Evolutionary conservation across 805 yeast species (phyloP), one percentile per base, ranked within the genome.

Genomic region (Saccharomycopsis malanga): DNA sequence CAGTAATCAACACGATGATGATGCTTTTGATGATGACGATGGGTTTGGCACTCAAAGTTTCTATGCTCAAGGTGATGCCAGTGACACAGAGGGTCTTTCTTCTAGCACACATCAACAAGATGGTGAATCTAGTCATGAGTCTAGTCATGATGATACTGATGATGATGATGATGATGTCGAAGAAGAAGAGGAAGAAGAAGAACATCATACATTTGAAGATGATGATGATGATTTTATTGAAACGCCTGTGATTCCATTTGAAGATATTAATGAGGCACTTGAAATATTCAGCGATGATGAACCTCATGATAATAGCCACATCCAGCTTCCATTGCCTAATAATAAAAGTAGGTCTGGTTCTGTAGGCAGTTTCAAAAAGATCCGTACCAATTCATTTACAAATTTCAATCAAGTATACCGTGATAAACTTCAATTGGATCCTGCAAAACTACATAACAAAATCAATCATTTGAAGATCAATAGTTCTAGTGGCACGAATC

Each of bases 201-300:
- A 40, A 17, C 41, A 40, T 7, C 32, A 38, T 38, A 7, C n/a
- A n/a, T n/a, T n/a, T n/a, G n/a, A n/a, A n/a, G 30, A 9, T 21
- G 5, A 34, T 9, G 18, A 18, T 18, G 30, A 23, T 6, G 53
- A 49, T 22, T 49, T 47, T 20, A 49, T 49, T 23, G 53, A 49
- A 42, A 49, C 53, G 6, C 53, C 53, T 3, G 38, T 44, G 4
- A 42, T 49, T 42, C 53, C 53, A 4, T 49, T 49, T 21, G 45
- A 49, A 9, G 42, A 42, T 25, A 49, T 49, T n/a, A 46, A 49
- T 25, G 53, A 49, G 25, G 50, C 50, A 2, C 35, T 49, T 9
- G 53, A 49, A 23, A 42, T 49, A 4, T 46, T 49, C 27, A 46
- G 50, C 21, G 53, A 49, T 20, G 53, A 49, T 10, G 53, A 49